Evolutionary conservation across 179 eudicot species (phyloP).

Genomic region (Silene vulgaris): DNA sequence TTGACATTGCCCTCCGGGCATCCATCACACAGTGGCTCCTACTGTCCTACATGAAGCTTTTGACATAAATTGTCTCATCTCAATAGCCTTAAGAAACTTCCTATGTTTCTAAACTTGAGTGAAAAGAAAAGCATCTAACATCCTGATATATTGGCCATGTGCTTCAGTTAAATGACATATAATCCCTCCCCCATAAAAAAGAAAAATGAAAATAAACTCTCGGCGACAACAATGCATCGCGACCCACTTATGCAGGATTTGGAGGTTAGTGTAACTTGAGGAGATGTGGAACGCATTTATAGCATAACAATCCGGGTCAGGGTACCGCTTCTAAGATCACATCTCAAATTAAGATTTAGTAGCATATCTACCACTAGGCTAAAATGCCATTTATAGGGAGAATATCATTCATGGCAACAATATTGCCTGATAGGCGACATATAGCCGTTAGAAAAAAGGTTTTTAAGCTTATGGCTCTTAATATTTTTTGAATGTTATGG

Average conservation of each 20-base stretch:
- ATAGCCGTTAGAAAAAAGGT: neutral
- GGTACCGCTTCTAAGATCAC: neutral
- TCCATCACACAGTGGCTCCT: constrained; percentile 1
- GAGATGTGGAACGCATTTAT: neutral
- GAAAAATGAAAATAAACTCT: too few relatives aligned
- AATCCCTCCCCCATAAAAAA: neutral
- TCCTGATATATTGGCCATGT: neutral
- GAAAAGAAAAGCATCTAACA: constrained; percentile 6
- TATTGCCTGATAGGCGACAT: neutral
- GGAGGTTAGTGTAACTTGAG: neutral
- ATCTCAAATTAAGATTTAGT: neutral
- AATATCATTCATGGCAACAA: neutral
- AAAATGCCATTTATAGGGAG: neutral
- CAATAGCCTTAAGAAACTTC: constrained; percentile 11
- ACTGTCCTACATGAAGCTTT: constrained; percentile 9
- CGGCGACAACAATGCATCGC: neutral
- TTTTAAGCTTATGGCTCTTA: neutral
- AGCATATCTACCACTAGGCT: neutral
- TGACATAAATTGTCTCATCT: constrained; percentile 18
- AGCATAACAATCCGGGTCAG: neutral
- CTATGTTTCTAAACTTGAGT: neutral
- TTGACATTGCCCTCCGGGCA: constrained; percentile 10
- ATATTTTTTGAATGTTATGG: neutral
- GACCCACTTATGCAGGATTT: neutral
- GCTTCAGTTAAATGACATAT: neutral